These are phyloP conservation scores for Melaleuca alternifolia DNA, from an alignment of 345 rosid species.

Conservation along the genomic window DNA sequence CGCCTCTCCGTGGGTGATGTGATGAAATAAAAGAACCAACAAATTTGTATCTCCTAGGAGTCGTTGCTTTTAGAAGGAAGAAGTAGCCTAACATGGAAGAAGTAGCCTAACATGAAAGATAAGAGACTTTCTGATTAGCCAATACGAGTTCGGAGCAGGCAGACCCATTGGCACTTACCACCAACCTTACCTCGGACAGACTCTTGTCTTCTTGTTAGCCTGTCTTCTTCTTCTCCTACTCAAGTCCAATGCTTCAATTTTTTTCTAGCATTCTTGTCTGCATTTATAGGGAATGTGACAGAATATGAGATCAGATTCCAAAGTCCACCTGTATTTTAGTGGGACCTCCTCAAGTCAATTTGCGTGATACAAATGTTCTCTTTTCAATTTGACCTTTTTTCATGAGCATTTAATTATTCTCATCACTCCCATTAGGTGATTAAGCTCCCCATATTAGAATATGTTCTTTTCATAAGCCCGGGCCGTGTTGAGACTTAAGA, in stretches of 20 bases:
- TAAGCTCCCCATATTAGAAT: neutral
- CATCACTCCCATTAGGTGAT: neutral
- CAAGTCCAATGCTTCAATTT: neutral
- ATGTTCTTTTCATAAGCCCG: neutral
- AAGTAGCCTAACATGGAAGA: too few relatives aligned
- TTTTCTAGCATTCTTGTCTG: neutral
- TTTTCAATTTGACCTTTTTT: neutral
- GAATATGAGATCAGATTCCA: neutral
- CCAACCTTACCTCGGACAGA: too few relatives aligned
- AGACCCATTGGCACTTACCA: too few relatives aligned
- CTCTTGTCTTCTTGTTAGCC: neutral
- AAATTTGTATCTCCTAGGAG: neutral
- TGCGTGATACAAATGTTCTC: neutral
- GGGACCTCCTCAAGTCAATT: neutral
- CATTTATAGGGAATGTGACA: neutral
- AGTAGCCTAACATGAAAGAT: neutral
- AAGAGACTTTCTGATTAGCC: neutral
- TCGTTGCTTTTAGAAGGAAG: neutral
- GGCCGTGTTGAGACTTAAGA: neutral
- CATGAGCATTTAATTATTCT: neutral
- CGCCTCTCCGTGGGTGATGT: neutral
- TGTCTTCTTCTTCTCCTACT: neutral
- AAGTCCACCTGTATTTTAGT: neutral
- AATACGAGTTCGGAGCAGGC: neutral
- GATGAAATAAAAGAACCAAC: neutral